These are phyloP conservation scores for Limonomyces culmigenus DNA, from an alignment of 1,284 basidiomycete species.

Conservation along the genomic window DNA sequence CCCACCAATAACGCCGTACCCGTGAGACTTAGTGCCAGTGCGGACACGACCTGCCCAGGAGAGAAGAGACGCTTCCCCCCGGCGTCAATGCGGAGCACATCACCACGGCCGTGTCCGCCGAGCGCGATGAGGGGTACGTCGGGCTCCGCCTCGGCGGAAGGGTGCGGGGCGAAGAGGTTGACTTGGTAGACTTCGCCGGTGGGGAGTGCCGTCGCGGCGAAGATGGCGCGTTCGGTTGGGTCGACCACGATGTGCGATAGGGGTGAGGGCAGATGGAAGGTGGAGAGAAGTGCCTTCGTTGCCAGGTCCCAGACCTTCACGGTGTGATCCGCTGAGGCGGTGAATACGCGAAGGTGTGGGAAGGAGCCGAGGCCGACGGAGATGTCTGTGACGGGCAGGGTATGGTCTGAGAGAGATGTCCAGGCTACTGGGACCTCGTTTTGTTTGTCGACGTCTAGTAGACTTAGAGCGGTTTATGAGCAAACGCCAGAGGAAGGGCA, in stretches of 20 bases:
- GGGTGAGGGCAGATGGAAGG: constrained; percentile 68
- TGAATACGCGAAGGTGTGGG: constrained; percentile 64
- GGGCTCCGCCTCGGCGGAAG: constrained; percentile 37
- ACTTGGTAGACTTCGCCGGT: constrained; percentile 66
- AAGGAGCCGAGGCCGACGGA: constrained; percentile 65
- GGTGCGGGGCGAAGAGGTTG: constrained; percentile 57
- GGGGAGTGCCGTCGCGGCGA: constrained; percentile 44
- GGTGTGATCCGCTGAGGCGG: constrained; percentile 78
- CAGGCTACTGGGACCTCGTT: constrained; percentile 62
- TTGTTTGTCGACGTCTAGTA: constrained; percentile 55
- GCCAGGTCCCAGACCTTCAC: constrained; percentile 83
- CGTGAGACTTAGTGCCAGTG: constrained; percentile 60
- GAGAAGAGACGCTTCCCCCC: constrained; percentile 22
- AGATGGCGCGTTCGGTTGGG: constrained; percentile 72
- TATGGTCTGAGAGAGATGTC: constrained; percentile 79
- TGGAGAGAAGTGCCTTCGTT: constrained; percentile 64
- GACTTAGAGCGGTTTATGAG: constrained; percentile 18
- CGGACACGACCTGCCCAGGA: constrained; percentile 43
- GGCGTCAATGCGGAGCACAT: constrained; percentile 42
- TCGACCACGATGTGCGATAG: constrained; percentile 66
- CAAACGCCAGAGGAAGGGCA: background rate
- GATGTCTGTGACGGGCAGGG: constrained; percentile 75
- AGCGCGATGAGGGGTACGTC: too few species aligned
- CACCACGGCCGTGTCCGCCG: constrained; percentile 56
- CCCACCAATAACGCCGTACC: constrained; percentile 62